Evolutionary conservation across 1,284 basidiomycete genomes (phyloP), one percentile per base, ranked within the genome.

Genomic region (Filobasidium uniguttulatum): DNA sequence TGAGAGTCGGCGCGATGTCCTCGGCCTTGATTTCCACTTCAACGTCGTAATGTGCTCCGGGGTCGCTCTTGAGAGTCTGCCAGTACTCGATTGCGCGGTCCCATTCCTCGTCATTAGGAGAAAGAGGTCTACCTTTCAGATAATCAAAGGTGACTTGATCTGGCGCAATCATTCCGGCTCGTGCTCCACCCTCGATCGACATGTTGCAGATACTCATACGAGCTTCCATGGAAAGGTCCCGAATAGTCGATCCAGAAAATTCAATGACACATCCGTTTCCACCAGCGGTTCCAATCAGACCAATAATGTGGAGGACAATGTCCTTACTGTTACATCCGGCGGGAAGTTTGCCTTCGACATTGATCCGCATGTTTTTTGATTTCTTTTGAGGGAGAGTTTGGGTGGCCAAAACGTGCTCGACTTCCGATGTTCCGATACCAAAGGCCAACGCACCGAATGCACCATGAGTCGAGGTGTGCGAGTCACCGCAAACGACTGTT

Each of bases 171-270:
- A 96, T 90, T 51, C 90, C 90, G 5, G 88, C 88, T 61, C 90
- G 80, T 56, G 90, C 91, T 63, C 90, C 90, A 53, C 81, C 91
- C 70, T 96, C 90, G 66, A 96, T 94, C 56, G 86, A 89, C 90
- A 96, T 96, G 73, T 96, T 96, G 71, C 89, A 94, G 59, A 89
- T 87, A 59, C 86, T 90, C 89, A 94, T 94, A 46, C 89, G 80
- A 34, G 85, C 87, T 67, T 96, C 90, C 87, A 94, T 91, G 62
- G 83, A 87, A 64, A 94, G 83, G 14, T 77, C 77, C 53, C 88
- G 85, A 70, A 96, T 87, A 48, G 90, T 85, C 1, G 84, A 85
- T 7, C 90, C 90, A 45, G 88, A 82, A 63, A 85, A 96, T 70
- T 96, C 90, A 64, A 96, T 90, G 56, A 94, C 88, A 59, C 76